phyloP scores from a whole-genome alignment of 306 rosid genomes.

The Fagus crenata region DNA sequence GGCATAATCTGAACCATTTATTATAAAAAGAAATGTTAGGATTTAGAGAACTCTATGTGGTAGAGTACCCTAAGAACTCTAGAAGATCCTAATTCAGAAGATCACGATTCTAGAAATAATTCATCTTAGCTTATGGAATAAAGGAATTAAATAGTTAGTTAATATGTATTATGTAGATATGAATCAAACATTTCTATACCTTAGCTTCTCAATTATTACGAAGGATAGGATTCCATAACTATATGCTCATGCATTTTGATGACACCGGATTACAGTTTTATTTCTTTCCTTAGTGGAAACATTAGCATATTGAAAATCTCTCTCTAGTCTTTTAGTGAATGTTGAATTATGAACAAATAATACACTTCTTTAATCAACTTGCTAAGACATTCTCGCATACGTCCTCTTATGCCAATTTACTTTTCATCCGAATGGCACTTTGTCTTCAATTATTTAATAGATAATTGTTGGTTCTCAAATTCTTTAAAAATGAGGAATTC shows the following conservation, averaged over 20 bases:
- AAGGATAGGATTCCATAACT: conserved; percentile 45
- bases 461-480: conserved; percentile 21
- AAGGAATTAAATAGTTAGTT: conserved; percentile 1
- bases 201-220: conserved; percentile 35
- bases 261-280: conserved; percentile 23
- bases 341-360: conserved; percentile 33
- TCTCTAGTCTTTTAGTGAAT: conserved; percentile 11
- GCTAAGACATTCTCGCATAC: conserved; percentile 36
- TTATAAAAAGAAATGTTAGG: too few species aligned
- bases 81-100: background rate
- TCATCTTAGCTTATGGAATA: conserved; percentile 16
- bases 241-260: conserved; percentile 29
- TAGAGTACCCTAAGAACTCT: too few species aligned
- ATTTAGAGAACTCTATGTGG: too few species aligned
- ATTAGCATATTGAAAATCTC: conserved; percentile 25
- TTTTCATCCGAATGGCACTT: conserved; percentile 22
- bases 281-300: conserved; percentile 17
- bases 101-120: conserved; percentile 7
- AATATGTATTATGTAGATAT: conserved; percentile 9
- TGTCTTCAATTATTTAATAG: conserved; percentile 30
- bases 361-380: conserved; percentile 36
- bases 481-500: background rate
- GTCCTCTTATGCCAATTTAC: conserved; percentile 21
- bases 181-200: background rate
- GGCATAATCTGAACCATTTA: too few species aligned